Base-by-base conservation (phyloP, 306 rosid species). In the Trifolium dubium region DNA sequence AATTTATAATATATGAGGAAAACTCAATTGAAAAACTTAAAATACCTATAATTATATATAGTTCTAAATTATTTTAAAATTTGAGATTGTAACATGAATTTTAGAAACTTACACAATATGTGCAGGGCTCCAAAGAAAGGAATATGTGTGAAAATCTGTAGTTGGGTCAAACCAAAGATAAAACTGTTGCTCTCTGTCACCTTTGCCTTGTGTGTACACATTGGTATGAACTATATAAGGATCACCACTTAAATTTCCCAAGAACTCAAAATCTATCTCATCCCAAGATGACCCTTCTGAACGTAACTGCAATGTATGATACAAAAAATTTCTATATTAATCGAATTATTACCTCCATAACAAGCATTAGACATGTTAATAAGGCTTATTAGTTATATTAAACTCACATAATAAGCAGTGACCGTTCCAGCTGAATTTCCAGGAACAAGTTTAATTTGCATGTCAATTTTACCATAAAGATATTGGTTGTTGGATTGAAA, bases 111-210 rank as follows among this genome's bases (percentile, higher is more conserved):
- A 88, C 93, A 88, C 87, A 75, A 77, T 53, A 9, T 71, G 87
- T n/a, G 81, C 67, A 18, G 91, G 76, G 74, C 83, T 88, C 93
- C 96, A 90, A 15, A 88, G 85, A 73, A 90, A 23, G 63, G 93
- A 88, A 55, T 88, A 88, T 8, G 89, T 88, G 79, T 90, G 96
- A 44, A 88, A 88, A 81, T 85, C 81, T 19, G 91, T 74, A 1
- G 96, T 90, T 54, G 92, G 92, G 72, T 90, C 96, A 17, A 90
- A 90, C 96, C 93, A 90, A 7, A 88, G 85, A 19, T 85, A 80
- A 64, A 88, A 88, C 34, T 88, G 92, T 19, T 86, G 89, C 86
- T 90, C 96, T 73, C 86, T 90, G 17, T 80, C 69, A 70, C 93
- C 93, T 65, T 83, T 88, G 14, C 93, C 96, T 81, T 85, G 87